These are phyloP conservation scores for Cyberlindnera suaveolens DNA, from an alignment of 805 yeast genomes.

Conservation along the genomic window DNA sequence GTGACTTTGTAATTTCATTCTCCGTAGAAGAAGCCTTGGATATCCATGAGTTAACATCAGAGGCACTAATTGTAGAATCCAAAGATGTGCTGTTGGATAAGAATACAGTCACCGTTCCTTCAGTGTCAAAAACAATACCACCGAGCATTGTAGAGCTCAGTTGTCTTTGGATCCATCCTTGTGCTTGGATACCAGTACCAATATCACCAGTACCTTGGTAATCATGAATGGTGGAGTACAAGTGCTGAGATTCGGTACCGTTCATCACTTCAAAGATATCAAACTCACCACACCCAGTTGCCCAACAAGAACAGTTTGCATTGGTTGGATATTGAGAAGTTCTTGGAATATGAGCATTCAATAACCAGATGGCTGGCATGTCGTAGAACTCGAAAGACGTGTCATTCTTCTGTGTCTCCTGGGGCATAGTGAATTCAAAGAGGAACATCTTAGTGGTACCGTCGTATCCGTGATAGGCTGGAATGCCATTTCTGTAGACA, in stretches of 20 bases:
- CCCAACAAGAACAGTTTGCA: constrained; percentile 68
- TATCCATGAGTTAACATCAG: constrained; percentile 42
- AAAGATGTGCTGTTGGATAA: constrained; percentile 47
- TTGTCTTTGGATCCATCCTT: constrained; percentile 53
- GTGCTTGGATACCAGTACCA: constrained; percentile 50
- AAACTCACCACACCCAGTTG: constrained; percentile 73
- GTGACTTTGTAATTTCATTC: constrained; percentile 26
- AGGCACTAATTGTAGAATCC: constrained; percentile 37
- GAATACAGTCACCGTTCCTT: constrained; percentile 58
- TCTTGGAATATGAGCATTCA: constrained; percentile 68
- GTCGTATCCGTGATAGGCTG: constrained; percentile 66
- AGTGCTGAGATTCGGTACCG: constrained; percentile 44
- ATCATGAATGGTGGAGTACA: constrained; percentile 67
- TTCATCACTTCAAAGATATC: constrained; percentile 74
- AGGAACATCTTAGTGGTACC: constrained; percentile 67
- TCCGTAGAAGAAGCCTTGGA: constrained; percentile 24
- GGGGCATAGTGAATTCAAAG: constrained; percentile 65
- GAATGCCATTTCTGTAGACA: constrained; percentile 66
- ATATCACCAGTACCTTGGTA: constrained; percentile 67
- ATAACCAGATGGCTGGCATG: constrained; percentile 74
- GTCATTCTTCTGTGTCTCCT: constrained; percentile 36
- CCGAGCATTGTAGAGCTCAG: constrained; percentile 50
- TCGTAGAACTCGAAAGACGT: constrained; percentile 33
- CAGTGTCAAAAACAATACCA: constrained; percentile 62
- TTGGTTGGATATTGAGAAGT: constrained; percentile 63